A percentile compares a stretch with the other conserved stretches of the same genome.
These are phyloP conservation scores for Pleurotus salmoneostramineus DNA, from an alignment of 768 basidiomycete genomes.

Conservation along the genomic window DNA sequence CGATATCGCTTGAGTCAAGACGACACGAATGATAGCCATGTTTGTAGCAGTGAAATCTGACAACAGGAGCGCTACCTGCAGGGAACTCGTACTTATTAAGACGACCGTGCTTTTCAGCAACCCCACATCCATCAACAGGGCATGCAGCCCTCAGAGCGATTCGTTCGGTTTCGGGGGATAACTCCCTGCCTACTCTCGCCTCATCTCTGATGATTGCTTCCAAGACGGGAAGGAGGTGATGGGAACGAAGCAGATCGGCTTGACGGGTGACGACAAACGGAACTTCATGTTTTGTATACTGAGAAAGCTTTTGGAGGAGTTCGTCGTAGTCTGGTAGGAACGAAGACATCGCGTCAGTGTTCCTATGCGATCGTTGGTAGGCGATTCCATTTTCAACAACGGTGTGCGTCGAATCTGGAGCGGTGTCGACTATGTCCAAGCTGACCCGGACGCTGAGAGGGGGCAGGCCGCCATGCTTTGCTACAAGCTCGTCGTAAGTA, in stretches of 20 bases:
- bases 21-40: constrained; percentile 20
- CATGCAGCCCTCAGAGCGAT: constrained; percentile 21
- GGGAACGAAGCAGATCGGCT: constrained; percentile 12
- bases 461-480: background rate
- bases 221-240: constrained; percentile 13
- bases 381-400: constrained; percentile 11
- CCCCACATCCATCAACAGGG: constrained; percentile 19
- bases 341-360: constrained; percentile 12
- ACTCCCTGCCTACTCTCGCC: constrained; percentile 12
- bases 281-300: constrained; percentile 8
- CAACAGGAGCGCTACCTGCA: constrained; percentile 12
- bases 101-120: constrained; percentile 19
- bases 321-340: constrained; percentile 19
- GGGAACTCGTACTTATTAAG: constrained; percentile 14
- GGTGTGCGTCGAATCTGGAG: constrained; percentile 11
- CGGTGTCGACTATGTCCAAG: constrained; percentile 26
- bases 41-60: constrained; percentile 20
- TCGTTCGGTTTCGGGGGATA: constrained; percentile 12
- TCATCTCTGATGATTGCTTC: constrained; percentile 12
- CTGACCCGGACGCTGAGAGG: constrained; percentile 13
- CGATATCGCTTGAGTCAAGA: constrained; percentile 12
- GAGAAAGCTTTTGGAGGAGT: constrained; percentile 11
- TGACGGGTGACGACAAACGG: constrained; percentile 15
- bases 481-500: background rate
- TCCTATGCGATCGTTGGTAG: constrained; percentile 22